phyloP scores from a whole-genome alignment of 1,284 basidiomycete genomes.

The Leccinum fallax region DNA sequence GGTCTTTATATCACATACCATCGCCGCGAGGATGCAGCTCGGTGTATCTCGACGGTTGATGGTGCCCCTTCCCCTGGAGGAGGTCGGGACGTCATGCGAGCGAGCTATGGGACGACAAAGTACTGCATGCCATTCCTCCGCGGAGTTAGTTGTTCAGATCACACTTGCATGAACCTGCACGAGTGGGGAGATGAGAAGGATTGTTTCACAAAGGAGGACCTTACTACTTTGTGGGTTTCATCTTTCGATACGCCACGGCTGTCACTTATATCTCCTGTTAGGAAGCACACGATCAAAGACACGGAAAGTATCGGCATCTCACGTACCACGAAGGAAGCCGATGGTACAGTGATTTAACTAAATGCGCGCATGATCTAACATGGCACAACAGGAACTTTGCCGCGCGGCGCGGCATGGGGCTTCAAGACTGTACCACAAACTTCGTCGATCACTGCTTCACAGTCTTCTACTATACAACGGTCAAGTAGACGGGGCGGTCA shows the following conservation, averaged over 20 bases:
- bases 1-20: slow-evolving; percentile 98
- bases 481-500: slow-evolving; percentile 44
- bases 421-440: slow-evolving; percentile 46
- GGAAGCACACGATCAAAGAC: slow-evolving; percentile 87
- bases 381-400: slow-evolving; percentile 50
- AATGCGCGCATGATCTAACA: slow-evolving; percentile 10
- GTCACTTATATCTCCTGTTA: slow-evolving; percentile 36
- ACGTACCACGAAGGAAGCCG: slow-evolving; percentile 57
- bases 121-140: slow-evolving; percentile 98
- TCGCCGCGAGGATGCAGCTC: slow-evolving; percentile 92
- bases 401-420: slow-evolving; percentile 85
- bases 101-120: slow-evolving; percentile 96
- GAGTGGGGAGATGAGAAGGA: slow-evolving; percentile 99
- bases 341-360: slow-evolving; percentile 48
- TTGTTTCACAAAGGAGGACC: slow-evolving; percentile 92
- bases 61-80: slow-evolving; percentile 85
- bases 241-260: slow-evolving; percentile 8
- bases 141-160: slow-evolving; percentile 83
- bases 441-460: slow-evolving; percentile 17
- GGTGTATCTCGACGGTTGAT: slow-evolving; percentile 92
- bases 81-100: slow-evolving; percentile 81
- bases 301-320: slow-evolving; percentile 60
- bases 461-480: slow-evolving; percentile 37
- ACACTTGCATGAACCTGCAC: slow-evolving; percentile 92
- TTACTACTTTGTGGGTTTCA: slow-evolving; percentile 77